Base-by-base conservation (phyloP, 164 flowering plant genomes). In the Liriodendron chinense region DNA sequence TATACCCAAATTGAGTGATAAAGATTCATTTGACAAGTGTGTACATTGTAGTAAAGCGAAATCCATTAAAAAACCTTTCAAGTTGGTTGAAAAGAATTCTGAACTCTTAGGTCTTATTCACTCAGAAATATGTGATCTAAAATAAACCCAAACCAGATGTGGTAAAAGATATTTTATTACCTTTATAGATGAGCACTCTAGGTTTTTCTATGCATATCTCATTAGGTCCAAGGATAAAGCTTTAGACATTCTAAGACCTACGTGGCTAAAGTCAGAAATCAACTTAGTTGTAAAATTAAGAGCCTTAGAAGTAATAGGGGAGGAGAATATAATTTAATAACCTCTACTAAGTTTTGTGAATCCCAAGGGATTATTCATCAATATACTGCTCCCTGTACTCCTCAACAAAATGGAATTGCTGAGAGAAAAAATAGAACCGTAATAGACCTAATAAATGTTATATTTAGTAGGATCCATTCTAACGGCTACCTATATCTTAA, bases 161-260 rank as follows among this genome's bases (percentile, higher is more conserved):
- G 70, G 72, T 21, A 74, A 80, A 16, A 68, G 65, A 3, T 76
- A 79, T 23, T 76, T 73, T 49, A 69, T 72, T 9, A 62, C 74
- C 2, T 69, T 70, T 20, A 71, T 78, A 3, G 77, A 70, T 65
- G 74, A 78, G 47, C 12, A 4, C 61, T 72, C 76, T 3, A 68
- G 16, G 16, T 26, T 75, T 47, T 23, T 56, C 67, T 48, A 48
- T 79, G 0, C n/a, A n/a, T 79, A 79, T 25, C 7, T 79, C 0
- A 16, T 79, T 16, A 72, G 9, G n/a, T 9, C n/a, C 8, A 75
- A 75, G 62, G 16, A 9, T 67, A 57, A 75, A 7, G 43, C 72
- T 2, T 72, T 79, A 23, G 34, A 68, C 34, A 24, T n/a, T 65
- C 21, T 22, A 65, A 8, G 5, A 8, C 22, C 10, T 0, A 22